These are phyloP conservation scores for Gaeumannomyces sp. DNA, from an alignment of 2,329 filamentous ascomycete genomes.

Conservation along the genomic window DNA sequence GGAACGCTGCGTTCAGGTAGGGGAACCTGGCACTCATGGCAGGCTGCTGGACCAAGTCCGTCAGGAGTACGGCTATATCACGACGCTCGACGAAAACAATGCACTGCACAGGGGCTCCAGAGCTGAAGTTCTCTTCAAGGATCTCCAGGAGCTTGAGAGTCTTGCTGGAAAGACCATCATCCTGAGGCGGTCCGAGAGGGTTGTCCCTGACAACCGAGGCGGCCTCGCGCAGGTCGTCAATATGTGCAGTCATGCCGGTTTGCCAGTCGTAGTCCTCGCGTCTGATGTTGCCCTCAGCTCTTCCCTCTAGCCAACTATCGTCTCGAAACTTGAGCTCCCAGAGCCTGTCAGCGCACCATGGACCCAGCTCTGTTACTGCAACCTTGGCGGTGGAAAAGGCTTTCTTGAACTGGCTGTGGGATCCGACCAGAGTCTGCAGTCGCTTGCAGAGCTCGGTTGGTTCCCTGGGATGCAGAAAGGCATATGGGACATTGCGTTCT, in stretches of 20 bases:
- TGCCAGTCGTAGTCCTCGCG: constrained; percentile 2
- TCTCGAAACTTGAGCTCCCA: constrained; percentile 67
- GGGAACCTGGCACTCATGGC: not conserved
- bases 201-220: constrained; percentile 49
- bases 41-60: constrained; percentile 1
- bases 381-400: constrained; percentile 54
- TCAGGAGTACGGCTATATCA: constrained; percentile 3
- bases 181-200: constrained; percentile 31
- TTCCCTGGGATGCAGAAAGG: constrained; percentile 38
- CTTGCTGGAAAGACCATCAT: constrained; percentile 61
- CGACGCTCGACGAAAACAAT: constrained; percentile 10
- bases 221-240: constrained; percentile 52
- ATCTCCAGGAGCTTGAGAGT: constrained; percentile 50
- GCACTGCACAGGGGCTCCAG: not conserved
- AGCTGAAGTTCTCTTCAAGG: constrained; percentile 7
- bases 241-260: constrained; percentile 33
- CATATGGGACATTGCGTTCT: constrained; percentile 4
- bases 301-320: constrained; percentile 52
- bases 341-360: constrained; percentile 78
- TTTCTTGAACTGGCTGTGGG: constrained; percentile 42
- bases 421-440: constrained; percentile 40
- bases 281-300: constrained; percentile 30
- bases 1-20: constrained; percentile 1
- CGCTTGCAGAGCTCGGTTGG: constrained; percentile 59
- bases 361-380: constrained; percentile 62